Evolutionary conservation across 1,284 basidiomycete species (phyloP).

Genomic region (Ustilago bromivora): DNA sequence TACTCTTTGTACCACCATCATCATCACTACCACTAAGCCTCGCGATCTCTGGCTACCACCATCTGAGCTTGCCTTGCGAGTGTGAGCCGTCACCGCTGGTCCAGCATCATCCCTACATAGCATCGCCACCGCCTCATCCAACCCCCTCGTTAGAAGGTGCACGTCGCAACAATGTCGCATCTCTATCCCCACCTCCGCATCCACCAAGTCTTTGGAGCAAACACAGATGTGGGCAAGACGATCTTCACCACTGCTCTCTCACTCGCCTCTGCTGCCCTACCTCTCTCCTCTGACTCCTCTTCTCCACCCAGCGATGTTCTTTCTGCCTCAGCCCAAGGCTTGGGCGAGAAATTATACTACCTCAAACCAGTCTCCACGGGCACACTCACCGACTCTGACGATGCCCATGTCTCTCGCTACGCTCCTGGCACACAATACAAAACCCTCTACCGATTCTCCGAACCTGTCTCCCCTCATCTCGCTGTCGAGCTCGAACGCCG

Average conservation of each 20-base stretch:
- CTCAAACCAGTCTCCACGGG: conserved; percentile 68
- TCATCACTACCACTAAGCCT: neutral
- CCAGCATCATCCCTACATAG: neutral
- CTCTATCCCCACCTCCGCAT: conserved; percentile 56
- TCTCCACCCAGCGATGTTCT: conserved; percentile 25
- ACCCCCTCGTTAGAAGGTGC: neutral
- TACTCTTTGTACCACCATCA: neutral
- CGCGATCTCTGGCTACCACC: neutral
- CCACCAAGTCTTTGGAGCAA: conserved; percentile 68
- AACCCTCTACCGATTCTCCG: conserved; percentile 85
- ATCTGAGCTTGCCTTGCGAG: conserved; percentile 1
- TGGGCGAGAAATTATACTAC: conserved; percentile 60
- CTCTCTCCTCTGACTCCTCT: conserved; percentile 8
- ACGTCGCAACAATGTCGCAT: conserved; percentile 33
- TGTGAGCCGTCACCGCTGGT: neutral
- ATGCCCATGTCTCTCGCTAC: conserved; percentile 53
- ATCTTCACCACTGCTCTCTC: conserved; percentile 68
- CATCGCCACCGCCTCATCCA: neutral
- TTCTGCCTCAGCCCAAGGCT: conserved; percentile 19
- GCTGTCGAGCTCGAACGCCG: conserved; percentile 78
- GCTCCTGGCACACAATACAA: conserved; percentile 72
- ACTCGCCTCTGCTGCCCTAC: conserved; percentile 57
- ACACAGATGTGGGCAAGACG: conserved; percentile 69
- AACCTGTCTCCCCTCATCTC: conserved; percentile 93
- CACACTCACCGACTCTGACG: conserved; percentile 54